Conservation (phyloP, 148 eudicot genomes). For the Vaccinium macrocarpon region DNA sequence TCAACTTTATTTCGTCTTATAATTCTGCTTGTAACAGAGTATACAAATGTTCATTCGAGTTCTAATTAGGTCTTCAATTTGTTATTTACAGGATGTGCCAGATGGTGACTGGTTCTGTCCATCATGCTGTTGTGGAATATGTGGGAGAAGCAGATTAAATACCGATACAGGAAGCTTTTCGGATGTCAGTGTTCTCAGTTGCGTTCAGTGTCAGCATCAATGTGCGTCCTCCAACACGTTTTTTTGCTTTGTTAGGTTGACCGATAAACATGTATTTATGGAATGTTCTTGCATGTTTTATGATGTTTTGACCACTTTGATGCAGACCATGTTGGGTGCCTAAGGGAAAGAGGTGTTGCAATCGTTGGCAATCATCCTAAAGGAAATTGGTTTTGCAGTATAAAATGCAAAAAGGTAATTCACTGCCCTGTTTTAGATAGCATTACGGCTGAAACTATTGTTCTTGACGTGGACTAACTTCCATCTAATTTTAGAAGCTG, state of each 20-base stretch:
- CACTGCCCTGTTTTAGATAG: background rate
- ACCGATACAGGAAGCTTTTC: constrained; percentile 21
- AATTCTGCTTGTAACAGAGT: background rate
- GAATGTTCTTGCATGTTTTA: background rate
- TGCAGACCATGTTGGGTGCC: constrained; percentile 78
- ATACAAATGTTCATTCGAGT: background rate
- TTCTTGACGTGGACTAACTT: background rate
- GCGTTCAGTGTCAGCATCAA: constrained; percentile 78
- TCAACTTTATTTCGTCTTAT: background rate
- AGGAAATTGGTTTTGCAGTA: constrained; percentile 76
- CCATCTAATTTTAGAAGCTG: background rate
- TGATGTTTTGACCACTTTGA: constrained; percentile 16
- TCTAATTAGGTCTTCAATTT: constrained; percentile 16
- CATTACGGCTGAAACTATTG: background rate
- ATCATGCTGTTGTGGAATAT: constrained; percentile 80
- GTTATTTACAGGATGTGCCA: constrained; percentile 58
- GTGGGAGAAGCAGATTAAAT: constrained; percentile 45
- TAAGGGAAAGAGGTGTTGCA: constrained; percentile 35
- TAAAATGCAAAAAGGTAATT: constrained; percentile 70
- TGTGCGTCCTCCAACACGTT: constrained; percentile 44
- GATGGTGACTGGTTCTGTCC: constrained; percentile 97
- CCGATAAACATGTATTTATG: background rate
- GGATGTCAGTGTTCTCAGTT: constrained; percentile 40
- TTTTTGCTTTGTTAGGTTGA: background rate
- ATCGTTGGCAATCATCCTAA: constrained; percentile 21